A percentile compares a stretch with the other conserved stretches of the same genome.
phyloP scores from a whole-genome alignment of 106 monocot species.

The Acorus gramineus region DNA sequence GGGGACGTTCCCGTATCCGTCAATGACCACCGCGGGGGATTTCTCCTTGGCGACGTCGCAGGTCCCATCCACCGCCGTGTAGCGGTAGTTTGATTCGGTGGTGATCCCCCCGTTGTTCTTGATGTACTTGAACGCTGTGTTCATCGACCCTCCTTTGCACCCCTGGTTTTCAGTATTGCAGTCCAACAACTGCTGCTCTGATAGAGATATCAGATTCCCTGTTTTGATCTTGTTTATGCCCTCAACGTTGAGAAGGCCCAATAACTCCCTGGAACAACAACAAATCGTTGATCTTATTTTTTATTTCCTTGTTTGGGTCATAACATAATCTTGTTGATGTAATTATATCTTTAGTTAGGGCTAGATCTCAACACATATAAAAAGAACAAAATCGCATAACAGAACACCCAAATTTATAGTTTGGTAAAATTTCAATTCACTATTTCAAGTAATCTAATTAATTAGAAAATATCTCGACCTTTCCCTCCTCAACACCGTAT shows the following conservation, averaged over 20 bases:
- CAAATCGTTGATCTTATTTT: too few relatives aligned
- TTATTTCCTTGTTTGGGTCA: too few relatives aligned
- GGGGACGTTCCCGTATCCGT: constrained; percentile 8
- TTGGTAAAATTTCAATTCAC: too few relatives aligned
- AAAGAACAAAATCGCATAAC: too few relatives aligned
- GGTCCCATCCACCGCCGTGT: constrained; percentile 6
- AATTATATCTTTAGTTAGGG: too few relatives aligned
- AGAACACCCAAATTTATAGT: too few relatives aligned
- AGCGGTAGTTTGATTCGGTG: constrained; percentile 15
- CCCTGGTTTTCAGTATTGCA: constrained; percentile 10
- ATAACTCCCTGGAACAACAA: constrained; percentile 7
- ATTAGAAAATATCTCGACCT: too few relatives aligned
- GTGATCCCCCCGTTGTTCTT: constrained; percentile 10
- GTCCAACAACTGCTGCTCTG: constrained; percentile 20
- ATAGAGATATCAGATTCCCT: constrained; percentile 11
- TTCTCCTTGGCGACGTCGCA: constrained; percentile 5
- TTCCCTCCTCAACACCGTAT: too few relatives aligned
- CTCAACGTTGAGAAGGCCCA: constrained; percentile 22
- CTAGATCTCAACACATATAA: too few relatives aligned
- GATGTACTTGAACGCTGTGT: constrained; percentile 18
- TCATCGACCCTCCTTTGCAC: constrained; percentile 12
- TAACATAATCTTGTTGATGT: neutral
- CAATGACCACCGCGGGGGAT: neutral
- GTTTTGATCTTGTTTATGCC: constrained; percentile 12
- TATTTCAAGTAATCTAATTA: too few relatives aligned